Evolutionary conservation across 306 rosid genomes (phyloP), one percentile per base, ranked within the genome.

Genomic region (Lathyrus aphaca): DNA sequence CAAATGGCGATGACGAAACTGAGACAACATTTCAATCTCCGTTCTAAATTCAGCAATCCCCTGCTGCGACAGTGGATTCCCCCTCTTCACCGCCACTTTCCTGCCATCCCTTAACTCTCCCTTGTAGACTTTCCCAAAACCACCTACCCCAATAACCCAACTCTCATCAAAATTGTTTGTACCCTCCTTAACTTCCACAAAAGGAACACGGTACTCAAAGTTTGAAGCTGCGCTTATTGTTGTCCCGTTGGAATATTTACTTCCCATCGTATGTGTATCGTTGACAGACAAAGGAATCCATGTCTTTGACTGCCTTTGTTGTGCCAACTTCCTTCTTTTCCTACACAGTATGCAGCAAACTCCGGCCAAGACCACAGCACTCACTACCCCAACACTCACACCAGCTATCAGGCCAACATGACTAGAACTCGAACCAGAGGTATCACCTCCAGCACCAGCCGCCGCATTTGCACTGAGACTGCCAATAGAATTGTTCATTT

Each of bases 1-100:
- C 68, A 92, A 85, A 82, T 92, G 97, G 10, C 97, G 94, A 59
- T 92, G 97, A 32, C 96, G 97, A 61, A 91, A 92, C 69, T 89
- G 97, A 69, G 95, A 89, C 38, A 92, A 71, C 97, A 92, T 87
- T 83, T 81, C 95, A 3, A 92, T 89, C 73, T 92, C 97, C 37
- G 97, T 92, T 74, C 75, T 84, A 80, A 92, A 92, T 76, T 89
- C 97, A 8, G 89, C 86, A 67, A 89, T 76, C 19, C 95, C 97
- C 72, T 92, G 97, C 64, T 89, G 95, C 25, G 97, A 92, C 63
- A 75, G 72, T 1, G 97, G 90, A 62, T 89, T 89, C 54, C 95
- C 96, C 69, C 97, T 86, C 96, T 92, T 92, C 10, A 85, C 92
- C 17, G 97, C 97, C 65, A 92, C 95, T 82, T 89, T 84, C 18